These are phyloP conservation scores for Penicillium maclennaniae DNA, from an alignment of 495 filamentous ascomycete genomes.

Conservation along the genomic window DNA sequence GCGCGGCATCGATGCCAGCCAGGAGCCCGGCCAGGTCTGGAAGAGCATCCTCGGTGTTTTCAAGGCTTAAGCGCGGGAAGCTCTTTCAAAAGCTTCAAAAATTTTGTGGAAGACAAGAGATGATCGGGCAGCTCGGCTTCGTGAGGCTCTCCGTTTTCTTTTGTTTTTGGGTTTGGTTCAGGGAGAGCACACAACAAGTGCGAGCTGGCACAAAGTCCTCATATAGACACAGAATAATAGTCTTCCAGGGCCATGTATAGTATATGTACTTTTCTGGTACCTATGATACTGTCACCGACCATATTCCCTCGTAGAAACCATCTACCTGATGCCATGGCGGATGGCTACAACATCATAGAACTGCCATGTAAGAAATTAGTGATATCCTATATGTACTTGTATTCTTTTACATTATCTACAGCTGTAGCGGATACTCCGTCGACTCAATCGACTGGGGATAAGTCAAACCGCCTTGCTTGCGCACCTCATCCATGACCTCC, in stretches of 20 bases:
- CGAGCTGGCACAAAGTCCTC: conserved; percentile 17
- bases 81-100: background rate
- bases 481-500: conserved; percentile 89
- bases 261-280: conserved; percentile 26
- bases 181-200: conserved; percentile 7
- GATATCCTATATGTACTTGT: background rate
- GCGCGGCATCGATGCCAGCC: conserved; percentile 92
- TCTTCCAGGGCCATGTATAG: conserved; percentile 27
- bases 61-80: conserved; percentile 34
- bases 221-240: conserved; percentile 25
- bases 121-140: conserved; percentile 8
- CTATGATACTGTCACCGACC: conserved; percentile 18
- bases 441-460: conserved; percentile 84
- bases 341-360: background rate
- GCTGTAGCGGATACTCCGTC: conserved; percentile 55
- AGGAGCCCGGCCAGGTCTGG: conserved; percentile 96
- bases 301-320: background rate
- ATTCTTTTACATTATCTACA: conserved; percentile 20
- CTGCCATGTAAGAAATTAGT: background rate
- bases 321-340: background rate
- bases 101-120: background rate
- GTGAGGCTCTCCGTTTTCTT: conserved; percentile 17
- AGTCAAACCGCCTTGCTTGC: conserved; percentile 68
- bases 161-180: conserved; percentile 16
- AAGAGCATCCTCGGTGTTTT: conserved; percentile 85